Evolutionary conservation across 441 rosid species (phyloP), one percentile per base, ranked within the genome.

Genomic region (Geranium incanum): DNA sequence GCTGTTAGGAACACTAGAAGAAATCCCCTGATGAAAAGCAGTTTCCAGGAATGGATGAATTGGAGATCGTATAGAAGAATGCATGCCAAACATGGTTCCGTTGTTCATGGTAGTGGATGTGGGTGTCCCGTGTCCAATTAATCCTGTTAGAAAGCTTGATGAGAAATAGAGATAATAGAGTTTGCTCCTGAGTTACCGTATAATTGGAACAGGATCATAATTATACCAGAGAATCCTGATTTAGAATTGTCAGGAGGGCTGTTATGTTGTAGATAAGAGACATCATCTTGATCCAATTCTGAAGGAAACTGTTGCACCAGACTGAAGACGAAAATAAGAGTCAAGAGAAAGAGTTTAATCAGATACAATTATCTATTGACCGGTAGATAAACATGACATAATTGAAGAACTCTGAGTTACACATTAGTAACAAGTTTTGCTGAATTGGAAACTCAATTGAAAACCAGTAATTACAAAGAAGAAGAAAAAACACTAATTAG

Each of bases 1-100:
- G 75, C 81, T 72, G 72, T 71, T 81, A 37, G 88, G 85, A 72
- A 84, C 82, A 71, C 87, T 77, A 33, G 86, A 86, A 76, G 86
- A 81, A 33, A 83, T 79, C 60, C 84, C 85, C 37, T 78, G 82
- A 76, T 77, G 86, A 76, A 80, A 73, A 41, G 76, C 74, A 72
- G 83, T 63, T 70, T 87, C 86, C 71, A 70, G 23, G 74, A 75
- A 74, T 0, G 79, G 43, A 66, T 45, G 36, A 66, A 72, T 48
- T 3, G 73, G 78, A 74, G 84, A 74, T 68, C 71, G 75, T 43
- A 71, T 68, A 43, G 79, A 70, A 62, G 85, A 80, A 57, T 74
- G 75, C 72, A 68, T 45, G 12, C 84, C 85, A 69, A 74, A 76
- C 70, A 67, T 68, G 67, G 76, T 67, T 73, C 80, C 79, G 28